Conservation (phyloP, 805 yeast species). For the Pichia cephalocereana region DNA sequence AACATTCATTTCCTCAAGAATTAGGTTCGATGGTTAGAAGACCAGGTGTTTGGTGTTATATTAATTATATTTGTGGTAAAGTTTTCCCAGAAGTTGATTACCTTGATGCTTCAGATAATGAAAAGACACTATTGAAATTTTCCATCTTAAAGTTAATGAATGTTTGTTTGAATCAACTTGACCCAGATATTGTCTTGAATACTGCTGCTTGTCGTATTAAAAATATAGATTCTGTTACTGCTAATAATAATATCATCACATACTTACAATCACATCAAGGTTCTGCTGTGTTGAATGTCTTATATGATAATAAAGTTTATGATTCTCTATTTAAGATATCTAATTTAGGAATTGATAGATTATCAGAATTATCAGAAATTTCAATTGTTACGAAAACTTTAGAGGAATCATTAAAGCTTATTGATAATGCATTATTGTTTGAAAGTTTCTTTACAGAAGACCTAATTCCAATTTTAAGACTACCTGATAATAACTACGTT, state of each 20-base stretch:
- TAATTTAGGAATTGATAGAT: constrained; percentile 49
- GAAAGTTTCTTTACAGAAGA: constrained; percentile 56
- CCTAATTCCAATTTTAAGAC: constrained; percentile 41
- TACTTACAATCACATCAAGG: constrained; percentile 65
- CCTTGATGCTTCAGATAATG: constrained; percentile 25
- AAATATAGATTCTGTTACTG: constrained; percentile 40
- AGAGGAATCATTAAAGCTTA: constrained; percentile 32
- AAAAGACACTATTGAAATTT: constrained; percentile 39
- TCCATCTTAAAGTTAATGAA: constrained; percentile 44
- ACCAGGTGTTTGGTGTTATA: constrained; percentile 70
- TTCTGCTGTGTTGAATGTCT: constrained; percentile 48
- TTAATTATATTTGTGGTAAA: constrained; percentile 61
- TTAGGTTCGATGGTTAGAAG: constrained; percentile 55
- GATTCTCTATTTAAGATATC: constrained; percentile 47
- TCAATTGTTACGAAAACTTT: constrained; percentile 31
- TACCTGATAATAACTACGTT: constrained; percentile 30
- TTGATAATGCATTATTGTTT: constrained; percentile 36
- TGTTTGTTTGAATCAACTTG: constrained; percentile 40
- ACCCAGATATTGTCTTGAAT: constrained; percentile 41
- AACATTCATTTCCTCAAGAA: constrained; percentile 48
- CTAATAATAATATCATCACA: constrained; percentile 29
- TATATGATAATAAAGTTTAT: constrained; percentile 54
- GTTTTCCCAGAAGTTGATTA: constrained; percentile 48
- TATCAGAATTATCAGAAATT: constrained; percentile 30
- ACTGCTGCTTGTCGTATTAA: constrained; percentile 36